A percentile compares a stretch with the other conserved stretches of the same genome.
Evolutionary conservation across 768 basidiomycete genomes (phyloP).

Genomic region (Lentinula boryana): DNA sequence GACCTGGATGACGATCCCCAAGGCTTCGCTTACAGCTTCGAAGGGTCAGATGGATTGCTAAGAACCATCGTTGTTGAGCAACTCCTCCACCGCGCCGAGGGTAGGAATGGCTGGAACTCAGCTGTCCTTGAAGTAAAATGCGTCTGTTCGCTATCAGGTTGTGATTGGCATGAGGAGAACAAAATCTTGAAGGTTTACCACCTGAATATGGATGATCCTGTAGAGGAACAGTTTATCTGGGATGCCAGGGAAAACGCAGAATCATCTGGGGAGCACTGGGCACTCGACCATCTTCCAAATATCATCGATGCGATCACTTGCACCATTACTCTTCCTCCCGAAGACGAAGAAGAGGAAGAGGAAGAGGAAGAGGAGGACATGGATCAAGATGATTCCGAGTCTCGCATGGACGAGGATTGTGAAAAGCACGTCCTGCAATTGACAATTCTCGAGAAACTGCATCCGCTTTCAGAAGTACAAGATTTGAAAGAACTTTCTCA

Average conservation of each 20-base stretch:
- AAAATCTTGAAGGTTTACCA: not conserved
- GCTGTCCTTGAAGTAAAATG: not conserved
- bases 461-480: not conserved
- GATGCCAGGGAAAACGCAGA: not conserved
- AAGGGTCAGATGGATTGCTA: too few relatives aligned
- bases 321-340: too few relatives aligned
- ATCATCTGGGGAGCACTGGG: not conserved
- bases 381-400: too few relatives aligned
- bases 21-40: too few relatives aligned
- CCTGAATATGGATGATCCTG: too few relatives aligned
- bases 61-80: too few relatives aligned
- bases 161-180: not conserved
- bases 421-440: not conserved
- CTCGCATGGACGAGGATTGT: conserved; percentile 13
- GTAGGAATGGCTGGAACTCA: not conserved
- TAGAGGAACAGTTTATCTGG: not conserved
- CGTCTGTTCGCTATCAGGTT: not conserved
- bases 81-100: not conserved
- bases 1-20: too few relatives aligned
- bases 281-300: not conserved
- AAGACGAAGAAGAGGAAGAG: too few relatives aligned
- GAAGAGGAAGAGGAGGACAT: too few relatives aligned
- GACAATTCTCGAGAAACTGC: not conserved
- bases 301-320: not conserved
- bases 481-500: not conserved